Evolutionary conservation across 768 basidiomycete species (phyloP).

Genomic region (Auricularia cornea): DNA sequence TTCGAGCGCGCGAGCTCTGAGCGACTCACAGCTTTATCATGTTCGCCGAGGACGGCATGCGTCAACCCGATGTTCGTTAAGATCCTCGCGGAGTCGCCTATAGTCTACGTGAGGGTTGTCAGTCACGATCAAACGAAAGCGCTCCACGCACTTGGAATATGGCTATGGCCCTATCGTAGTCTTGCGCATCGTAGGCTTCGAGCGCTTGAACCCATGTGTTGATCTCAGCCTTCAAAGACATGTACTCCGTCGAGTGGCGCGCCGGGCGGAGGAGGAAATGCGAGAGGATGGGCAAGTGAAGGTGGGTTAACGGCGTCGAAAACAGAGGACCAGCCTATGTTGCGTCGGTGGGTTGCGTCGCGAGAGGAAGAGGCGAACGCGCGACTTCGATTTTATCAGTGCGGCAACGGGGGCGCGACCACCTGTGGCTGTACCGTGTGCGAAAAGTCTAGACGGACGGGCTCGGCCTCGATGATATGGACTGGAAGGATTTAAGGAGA

Average conservation of each 20-base stretch:
- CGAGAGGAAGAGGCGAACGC: too few relatives aligned
- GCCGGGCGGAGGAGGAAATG: background rate
- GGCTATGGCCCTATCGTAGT: slow-evolving; percentile 66
- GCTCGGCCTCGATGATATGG: too few relatives aligned
- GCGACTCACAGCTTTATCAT: slow-evolving; percentile 51
- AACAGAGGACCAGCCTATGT: too few relatives aligned
- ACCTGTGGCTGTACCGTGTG: too few relatives aligned
- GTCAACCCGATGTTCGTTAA: slow-evolving; percentile 90
- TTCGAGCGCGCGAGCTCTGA: background rate
- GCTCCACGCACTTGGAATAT: slow-evolving; percentile 58
- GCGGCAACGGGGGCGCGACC: too few relatives aligned
- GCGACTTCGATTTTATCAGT: too few relatives aligned
- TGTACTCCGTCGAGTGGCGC: background rate
- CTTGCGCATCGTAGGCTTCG: slow-evolving; percentile 77
- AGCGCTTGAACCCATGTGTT: slow-evolving; percentile 85
- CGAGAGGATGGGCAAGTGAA: background rate
- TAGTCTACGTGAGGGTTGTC: slow-evolving; percentile 33
- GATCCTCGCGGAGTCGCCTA: slow-evolving; percentile 84
- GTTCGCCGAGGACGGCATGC: slow-evolving; percentile 84
- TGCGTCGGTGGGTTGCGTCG: too few relatives aligned
- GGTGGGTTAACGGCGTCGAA: too few relatives aligned
- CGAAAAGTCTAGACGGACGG: too few relatives aligned
- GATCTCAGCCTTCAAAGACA: slow-evolving; percentile 37
- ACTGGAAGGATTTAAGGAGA: too few relatives aligned
- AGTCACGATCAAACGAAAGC: background rate